Percentiles rank a stretch among this genome's conserved stretches.
Evolutionary conservation across 2,329 filamentous ascomycete species (phyloP).

Genomic region (Zymoseptoria pseudotritici): DNA sequence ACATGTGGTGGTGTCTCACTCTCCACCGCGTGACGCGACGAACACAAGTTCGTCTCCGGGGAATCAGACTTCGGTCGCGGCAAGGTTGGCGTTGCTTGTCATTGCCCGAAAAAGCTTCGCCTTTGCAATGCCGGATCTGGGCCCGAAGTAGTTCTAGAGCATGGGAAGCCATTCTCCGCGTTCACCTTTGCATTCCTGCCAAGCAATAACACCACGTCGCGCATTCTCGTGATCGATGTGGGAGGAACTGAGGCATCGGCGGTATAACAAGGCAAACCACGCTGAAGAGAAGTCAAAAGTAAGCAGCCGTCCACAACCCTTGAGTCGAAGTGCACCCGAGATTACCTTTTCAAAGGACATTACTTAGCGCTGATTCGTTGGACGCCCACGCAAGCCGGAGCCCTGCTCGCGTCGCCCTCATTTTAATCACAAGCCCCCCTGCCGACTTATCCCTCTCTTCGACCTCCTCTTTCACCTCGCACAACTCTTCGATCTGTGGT

Average conservation of each 20-base stretch:
- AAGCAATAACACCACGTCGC: not conserved
- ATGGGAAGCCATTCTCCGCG: not conserved
- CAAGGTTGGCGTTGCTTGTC: not conserved
- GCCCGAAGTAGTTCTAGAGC: not conserved
- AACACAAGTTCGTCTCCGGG: too few species aligned
- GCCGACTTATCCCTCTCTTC: not conserved
- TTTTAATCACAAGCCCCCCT: not conserved
- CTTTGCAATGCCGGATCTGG: not conserved
- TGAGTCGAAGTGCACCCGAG: not conserved
- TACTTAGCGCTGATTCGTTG: not conserved
- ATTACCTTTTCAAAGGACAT: not conserved
- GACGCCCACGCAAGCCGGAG: not conserved
- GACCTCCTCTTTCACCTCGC: not conserved
- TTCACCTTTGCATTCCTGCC: not conserved
- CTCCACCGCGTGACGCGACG: too few species aligned
- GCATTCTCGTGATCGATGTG: not conserved
- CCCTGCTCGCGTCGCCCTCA: not conserved
- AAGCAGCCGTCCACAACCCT: not conserved
- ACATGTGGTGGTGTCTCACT: not conserved
- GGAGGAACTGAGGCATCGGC: too few species aligned
- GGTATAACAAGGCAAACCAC: not conserved
- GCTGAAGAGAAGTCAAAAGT: not conserved
- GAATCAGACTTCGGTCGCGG: not conserved
- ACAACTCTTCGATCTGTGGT: not conserved
- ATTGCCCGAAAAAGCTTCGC: not conserved